Evolutionary conservation across 805 yeast species (phyloP).

Genomic region (Wickerhamiella allomyrinae): DNA sequence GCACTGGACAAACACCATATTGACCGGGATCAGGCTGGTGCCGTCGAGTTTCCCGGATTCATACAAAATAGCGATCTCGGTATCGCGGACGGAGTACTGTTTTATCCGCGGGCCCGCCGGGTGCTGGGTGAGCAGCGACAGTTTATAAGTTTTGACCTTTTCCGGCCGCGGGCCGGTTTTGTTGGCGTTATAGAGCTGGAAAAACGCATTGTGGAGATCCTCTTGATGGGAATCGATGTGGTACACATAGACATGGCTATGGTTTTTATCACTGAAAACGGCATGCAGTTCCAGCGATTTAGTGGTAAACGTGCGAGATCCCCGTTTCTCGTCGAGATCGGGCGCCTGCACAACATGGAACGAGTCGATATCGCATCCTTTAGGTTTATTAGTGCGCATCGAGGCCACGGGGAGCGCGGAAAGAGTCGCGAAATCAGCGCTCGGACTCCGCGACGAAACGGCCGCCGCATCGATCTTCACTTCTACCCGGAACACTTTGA

Average conservation of each 20-base stretch:
- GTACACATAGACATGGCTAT: constrained; percentile 4
- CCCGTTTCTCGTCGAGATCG: not conserved
- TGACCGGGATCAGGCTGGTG: constrained; percentile 12
- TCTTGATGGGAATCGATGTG: constrained; percentile 5
- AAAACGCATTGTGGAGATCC: constrained; percentile 14
- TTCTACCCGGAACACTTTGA: constrained; percentile 18
- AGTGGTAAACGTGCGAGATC: not conserved
- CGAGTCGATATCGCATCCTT: constrained; percentile 1
- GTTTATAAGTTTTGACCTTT: not conserved
- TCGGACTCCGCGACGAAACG: not conserved
- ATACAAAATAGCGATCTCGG: constrained; percentile 13
- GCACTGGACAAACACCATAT: constrained; percentile 5
- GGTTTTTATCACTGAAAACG: not conserved
- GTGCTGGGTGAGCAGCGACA: constrained; percentile 4
- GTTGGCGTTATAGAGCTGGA: constrained; percentile 10
- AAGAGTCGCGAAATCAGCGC: constrained; percentile 2
- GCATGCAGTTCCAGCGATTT: not conserved
- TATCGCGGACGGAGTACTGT: constrained; percentile 11
- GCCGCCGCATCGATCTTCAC: constrained; percentile 19
- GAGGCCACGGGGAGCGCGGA: constrained; percentile 4
- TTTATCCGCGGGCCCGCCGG: constrained; percentile 8
- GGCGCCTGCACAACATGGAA: constrained; percentile 7
- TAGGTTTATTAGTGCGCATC: constrained; percentile 1
- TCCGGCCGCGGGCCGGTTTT: constrained; percentile 1
- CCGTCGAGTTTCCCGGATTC: constrained; percentile 15